phyloP scores from a whole-genome alignment of 1,284 basidiomycete species.

The Pascua guehoae region DNA sequence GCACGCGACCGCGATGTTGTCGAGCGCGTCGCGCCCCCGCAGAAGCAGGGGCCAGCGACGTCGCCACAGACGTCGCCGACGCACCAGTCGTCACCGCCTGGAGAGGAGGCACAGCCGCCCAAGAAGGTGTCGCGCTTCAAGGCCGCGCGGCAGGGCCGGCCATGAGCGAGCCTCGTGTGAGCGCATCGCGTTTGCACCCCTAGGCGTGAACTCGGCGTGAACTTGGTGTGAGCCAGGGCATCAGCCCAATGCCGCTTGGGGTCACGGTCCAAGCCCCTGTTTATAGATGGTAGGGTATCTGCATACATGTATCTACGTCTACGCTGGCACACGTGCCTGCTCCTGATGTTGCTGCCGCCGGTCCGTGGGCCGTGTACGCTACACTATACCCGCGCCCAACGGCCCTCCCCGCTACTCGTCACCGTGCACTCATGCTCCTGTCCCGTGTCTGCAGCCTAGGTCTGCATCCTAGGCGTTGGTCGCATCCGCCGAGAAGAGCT shows the following conservation, averaged over 20 bases:
- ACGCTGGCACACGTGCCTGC: too few relatives aligned
- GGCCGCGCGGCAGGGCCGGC: constrained; percentile 29
- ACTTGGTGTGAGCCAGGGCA: too few relatives aligned
- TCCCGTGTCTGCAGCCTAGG: constrained; percentile 1
- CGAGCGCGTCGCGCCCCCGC: neutral
- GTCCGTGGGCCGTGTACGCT: too few relatives aligned
- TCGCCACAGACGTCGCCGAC: neutral
- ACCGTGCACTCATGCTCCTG: neutral
- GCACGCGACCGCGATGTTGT: constrained; percentile 2
- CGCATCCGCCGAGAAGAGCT: constrained; percentile 19
- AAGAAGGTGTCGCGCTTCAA: constrained; percentile 46
- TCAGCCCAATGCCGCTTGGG: too few relatives aligned
- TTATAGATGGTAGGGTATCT: neutral
- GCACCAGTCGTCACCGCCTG: neutral
- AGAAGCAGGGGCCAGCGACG: neutral
- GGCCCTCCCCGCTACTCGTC: too few relatives aligned
- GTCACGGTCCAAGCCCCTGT: neutral
- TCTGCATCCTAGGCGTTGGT: neutral
- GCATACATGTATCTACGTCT: constrained; percentile 1
- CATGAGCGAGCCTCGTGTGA: neutral
- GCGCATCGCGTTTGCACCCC: too few relatives aligned
- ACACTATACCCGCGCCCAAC: too few relatives aligned
- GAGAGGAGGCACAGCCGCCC: constrained; percentile 6
- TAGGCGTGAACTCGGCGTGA: too few relatives aligned
- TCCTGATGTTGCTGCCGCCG: too few relatives aligned